Base-by-base conservation (phyloP, 164 flowering plant genomes). In the Santalum album region DNA sequence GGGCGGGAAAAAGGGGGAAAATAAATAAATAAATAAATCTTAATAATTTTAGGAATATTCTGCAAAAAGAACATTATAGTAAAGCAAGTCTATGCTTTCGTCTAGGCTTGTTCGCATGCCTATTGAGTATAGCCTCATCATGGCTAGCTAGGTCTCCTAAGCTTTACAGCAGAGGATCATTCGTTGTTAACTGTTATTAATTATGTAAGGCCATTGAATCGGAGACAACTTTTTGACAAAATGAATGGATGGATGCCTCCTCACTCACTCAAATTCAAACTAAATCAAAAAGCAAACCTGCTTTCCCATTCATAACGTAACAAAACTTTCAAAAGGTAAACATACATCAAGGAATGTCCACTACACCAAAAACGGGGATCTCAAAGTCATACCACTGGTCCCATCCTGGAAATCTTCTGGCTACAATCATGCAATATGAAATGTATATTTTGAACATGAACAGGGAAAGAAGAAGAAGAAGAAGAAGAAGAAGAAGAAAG, bases 151-250 rank as follows among this genome's bases (percentile, higher is more conserved):
- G 19, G 49, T 22, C 6, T 45, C 49, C 25, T 45, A 21, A 45
- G 49, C 49, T 12, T 12, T 45, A 45, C 14, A 20, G 25, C 12
- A 20, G 3, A 20, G 24, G 21, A 45, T 45, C 21, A 45, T 45
- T 45, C 16, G 25, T 10, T 12, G 49, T 2, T 32, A 45, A 21
- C 23, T 45, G 15, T 20, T 20, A 1, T 45, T 45, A 45, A 45
- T 45, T 42, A 42, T 42, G 45, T 42, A 9, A n/a, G 20, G 20
- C 45, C 19, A 4, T 18, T 20, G 25, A 45, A 10, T 45, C 7
- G 49, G 49, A 20, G 1, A 22, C 49, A 45, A 17, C 49, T 21
- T 45, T 45, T 45, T 45, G 49, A 45, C 49, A 45, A 45, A 45
- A 45, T 45, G 24, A 25, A 45, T 45, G 49, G 12, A 38, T 38